Base-by-base conservation (phyloP, 768 basidiomycete genomes). In the Piloderma croceum region DNA sequence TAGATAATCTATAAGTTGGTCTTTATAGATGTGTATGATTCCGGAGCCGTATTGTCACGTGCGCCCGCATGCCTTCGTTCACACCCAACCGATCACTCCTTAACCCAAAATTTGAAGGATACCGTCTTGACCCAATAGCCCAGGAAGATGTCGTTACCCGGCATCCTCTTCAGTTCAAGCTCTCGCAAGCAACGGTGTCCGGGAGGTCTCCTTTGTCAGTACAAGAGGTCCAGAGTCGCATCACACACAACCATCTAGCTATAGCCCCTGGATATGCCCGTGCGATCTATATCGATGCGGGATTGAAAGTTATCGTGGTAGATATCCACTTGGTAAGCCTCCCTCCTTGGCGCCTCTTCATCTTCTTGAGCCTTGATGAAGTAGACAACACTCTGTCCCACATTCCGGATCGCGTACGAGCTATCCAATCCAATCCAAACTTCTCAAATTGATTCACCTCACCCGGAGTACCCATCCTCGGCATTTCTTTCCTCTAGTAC, bases 91-190 rank as follows among this genome's bases (percentile, higher is more conserved):
- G 74, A 31, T 53, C 68, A 22, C 70, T 90, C 12, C 60, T 86
- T 19, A 90, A 91, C 50, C 78, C 86, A 2, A 84, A 83, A 49
- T 92, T 92, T 42, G 89, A 92, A 48, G 85, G 84, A 2, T 91
- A 92, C 58, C 86, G 76, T 48, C 70, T 92, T 20, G 71, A 80
- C 45, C 63, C 77, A 3, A 64, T 87, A 24, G 57, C 68, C 9
- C 78, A 81, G 48, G 74, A 80, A n/a, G 63, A 74, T 6, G 62
- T 65, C 7, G 69, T 84, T 4, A 59, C 61, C 15, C 69, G 74
- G 19, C 74, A 72, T 56, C 57, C 59, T 7, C 71, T 89, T 23
- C 54, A 59, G 19, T 59, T 63, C 46, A 62, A 44, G 56, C 73
- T 50, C 54, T 74, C 66, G 49, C 74, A 67, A 68, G 62, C 66